Evolutionary conservation across 805 yeast species (phyloP).

Genomic region (Groenewaldozyma salmanticensis): DNA sequence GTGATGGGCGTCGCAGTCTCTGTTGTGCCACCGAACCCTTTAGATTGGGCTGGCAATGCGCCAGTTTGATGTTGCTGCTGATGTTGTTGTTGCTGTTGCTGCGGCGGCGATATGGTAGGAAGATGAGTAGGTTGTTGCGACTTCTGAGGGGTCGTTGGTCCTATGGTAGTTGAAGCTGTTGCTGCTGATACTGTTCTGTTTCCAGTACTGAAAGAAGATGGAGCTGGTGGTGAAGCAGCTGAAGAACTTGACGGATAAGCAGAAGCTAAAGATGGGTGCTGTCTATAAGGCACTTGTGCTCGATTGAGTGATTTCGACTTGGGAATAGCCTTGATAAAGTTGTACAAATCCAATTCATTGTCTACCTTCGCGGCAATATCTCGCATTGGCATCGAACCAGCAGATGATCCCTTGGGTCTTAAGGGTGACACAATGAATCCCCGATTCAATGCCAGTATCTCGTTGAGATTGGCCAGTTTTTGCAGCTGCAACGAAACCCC

Average conservation of each 20-base stretch:
- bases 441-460: conserved; percentile 69
- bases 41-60: too few species aligned
- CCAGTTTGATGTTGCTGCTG: too few species aligned
- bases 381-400: conserved; percentile 58
- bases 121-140: conserved; percentile 2
- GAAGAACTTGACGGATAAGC: conserved; percentile 10
- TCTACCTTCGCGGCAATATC: conserved; percentile 67
- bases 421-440: conserved; percentile 80
- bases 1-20: not conserved
- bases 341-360: conserved; percentile 73
- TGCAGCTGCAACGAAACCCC: conserved; percentile 84
- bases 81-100: not conserved
- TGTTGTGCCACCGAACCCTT: not conserved
- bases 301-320: conserved; percentile 24
- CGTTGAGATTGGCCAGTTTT: conserved; percentile 80
- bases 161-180: conserved; percentile 5
- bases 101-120: not conserved
- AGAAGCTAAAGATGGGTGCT: conserved; percentile 24
- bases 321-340: conserved; percentile 41
- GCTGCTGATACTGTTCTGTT: not conserved
- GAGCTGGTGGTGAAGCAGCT: conserved; percentile 6
- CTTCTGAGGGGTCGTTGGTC: conserved; percentile 12
- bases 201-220: conserved; percentile 2
- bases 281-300: conserved; percentile 23
- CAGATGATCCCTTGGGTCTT: conserved; percentile 30